Evolutionary conservation across 2,329 filamentous ascomycete species (phyloP).

Genomic region (Keithomyces neogunnii): DNA sequence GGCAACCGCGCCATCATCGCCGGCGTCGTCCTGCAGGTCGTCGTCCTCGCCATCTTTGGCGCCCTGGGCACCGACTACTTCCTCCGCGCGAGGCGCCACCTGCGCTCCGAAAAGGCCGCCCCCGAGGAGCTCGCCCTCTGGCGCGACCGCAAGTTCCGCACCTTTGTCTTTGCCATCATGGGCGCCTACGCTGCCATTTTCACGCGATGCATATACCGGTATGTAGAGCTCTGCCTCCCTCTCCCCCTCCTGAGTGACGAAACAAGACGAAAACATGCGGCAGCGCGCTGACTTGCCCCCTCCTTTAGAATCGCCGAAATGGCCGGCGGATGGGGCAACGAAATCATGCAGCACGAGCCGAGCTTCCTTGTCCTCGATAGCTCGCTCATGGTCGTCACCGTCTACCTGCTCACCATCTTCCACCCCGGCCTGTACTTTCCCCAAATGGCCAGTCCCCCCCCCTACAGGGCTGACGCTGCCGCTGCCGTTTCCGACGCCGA

Average conservation of each 20-base stretch:
- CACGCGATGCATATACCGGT: slow-evolving; percentile 48
- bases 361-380: slow-evolving; percentile 51
- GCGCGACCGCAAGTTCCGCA: slow-evolving; percentile 32
- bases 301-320: slow-evolving; percentile 48
- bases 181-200: slow-evolving; percentile 38
- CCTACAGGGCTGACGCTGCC: slow-evolving; percentile 13
- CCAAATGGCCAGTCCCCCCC: slow-evolving; percentile 34
- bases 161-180: slow-evolving; percentile 34
- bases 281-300: slow-evolving; percentile 7
- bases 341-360: slow-evolving; percentile 53
- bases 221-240: slow-evolving; percentile 12
- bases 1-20: slow-evolving; percentile 47
- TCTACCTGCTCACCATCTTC: slow-evolving; percentile 40
- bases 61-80: slow-evolving; percentile 35
- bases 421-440: slow-evolving; percentile 48
- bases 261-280: background rate
- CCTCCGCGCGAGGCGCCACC: slow-evolving; percentile 30
- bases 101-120: slow-evolving; percentile 22
- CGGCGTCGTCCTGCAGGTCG: slow-evolving; percentile 44
- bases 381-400: slow-evolving; percentile 41
- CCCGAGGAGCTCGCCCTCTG: slow-evolving; percentile 29
- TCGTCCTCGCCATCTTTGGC: slow-evolving; percentile 40
- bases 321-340: slow-evolving; percentile 55
- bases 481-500: background rate
- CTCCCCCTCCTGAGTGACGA: background rate